These are phyloP conservation scores for Nannochloris sp. DNA, from an alignment of 139 green algal genomes.

Conservation along the genomic window DNA sequence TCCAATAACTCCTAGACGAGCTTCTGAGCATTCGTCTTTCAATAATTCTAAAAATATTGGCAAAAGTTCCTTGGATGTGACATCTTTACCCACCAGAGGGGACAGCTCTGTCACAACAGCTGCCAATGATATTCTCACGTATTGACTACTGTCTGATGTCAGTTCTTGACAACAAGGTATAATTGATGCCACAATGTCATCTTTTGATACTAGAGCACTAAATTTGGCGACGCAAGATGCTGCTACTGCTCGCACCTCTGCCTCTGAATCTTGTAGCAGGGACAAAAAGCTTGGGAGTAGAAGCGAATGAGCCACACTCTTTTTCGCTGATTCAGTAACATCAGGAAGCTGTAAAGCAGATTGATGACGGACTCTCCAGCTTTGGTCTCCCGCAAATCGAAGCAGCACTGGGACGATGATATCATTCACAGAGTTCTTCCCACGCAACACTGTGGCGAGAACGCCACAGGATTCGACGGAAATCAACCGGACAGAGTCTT, in stretches of 20 bases:
- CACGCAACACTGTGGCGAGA: constrained; percentile 65
- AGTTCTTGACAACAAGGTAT: constrained; percentile 76
- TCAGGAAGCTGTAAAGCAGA: constrained; percentile 55
- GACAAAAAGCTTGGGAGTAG: constrained; percentile 78
- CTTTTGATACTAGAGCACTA: constrained; percentile 35
- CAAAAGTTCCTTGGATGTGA: constrained; percentile 87
- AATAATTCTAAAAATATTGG: constrained; percentile 90
- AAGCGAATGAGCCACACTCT: constrained; percentile 51
- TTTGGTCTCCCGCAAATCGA: constrained; percentile 75
- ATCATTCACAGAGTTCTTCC: constrained; percentile 51
- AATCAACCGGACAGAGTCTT: constrained; percentile 95
- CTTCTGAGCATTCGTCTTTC: constrained; percentile 91
- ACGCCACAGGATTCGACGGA: constrained; percentile 83
- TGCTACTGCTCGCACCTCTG: constrained; percentile 66
- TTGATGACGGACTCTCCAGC: constrained; percentile 97
- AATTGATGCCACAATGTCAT: constrained; percentile 26
- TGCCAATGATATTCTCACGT: constrained; percentile 87
- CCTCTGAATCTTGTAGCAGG: constrained; percentile 63
- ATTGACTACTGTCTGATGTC: constrained; percentile 68
- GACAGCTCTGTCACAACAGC: constrained; percentile 91
- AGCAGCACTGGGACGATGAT: constrained; percentile 78
- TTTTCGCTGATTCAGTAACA: constrained; percentile 67
- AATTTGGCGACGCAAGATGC: constrained; percentile 27
- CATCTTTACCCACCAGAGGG: constrained; percentile 69
- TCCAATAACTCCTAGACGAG: constrained; percentile 95